phyloP scores from a whole-genome alignment of 805 yeast species.

The Saccharomyces jurei region DNA sequence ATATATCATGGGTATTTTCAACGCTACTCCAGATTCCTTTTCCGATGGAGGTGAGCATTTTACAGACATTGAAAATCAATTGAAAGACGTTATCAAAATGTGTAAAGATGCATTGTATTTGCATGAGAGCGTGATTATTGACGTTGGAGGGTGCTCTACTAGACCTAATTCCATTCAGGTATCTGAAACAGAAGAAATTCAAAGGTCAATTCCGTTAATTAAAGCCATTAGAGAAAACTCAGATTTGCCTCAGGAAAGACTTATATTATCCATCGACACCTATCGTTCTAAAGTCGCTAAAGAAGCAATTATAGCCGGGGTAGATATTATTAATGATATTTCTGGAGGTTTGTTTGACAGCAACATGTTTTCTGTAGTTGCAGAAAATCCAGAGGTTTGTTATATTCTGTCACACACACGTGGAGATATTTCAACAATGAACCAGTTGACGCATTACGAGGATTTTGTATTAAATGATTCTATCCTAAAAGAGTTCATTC shows the following conservation, averaged over 20 bases:
- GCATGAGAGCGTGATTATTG: slow-evolving; percentile 45
- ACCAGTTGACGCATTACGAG: slow-evolving; percentile 45
- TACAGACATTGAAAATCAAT: slow-evolving; percentile 33
- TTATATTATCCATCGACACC: slow-evolving; percentile 78
- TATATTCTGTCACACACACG: slow-evolving; percentile 79
- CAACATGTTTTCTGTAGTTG: slow-evolving; percentile 59
- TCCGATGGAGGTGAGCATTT: slow-evolving; percentile 68
- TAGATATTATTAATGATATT: slow-evolving; percentile 86
- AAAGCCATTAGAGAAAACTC: slow-evolving; percentile 44
- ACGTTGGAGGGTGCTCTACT: slow-evolving; percentile 92
- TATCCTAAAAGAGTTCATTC: background rate
- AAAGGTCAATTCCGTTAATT: slow-evolving; percentile 64
- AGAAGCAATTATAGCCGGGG: slow-evolving; percentile 63
- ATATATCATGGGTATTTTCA: slow-evolving; percentile 76
- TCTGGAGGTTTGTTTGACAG: slow-evolving; percentile 71
- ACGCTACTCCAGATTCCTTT: slow-evolving; percentile 90
- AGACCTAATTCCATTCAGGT: slow-evolving; percentile 73
- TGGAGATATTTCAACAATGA: slow-evolving; percentile 75
- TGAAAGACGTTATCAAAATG: slow-evolving; percentile 42
- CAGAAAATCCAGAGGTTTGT: slow-evolving; percentile 56
- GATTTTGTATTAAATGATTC: slow-evolving; percentile 30
- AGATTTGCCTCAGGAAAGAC: slow-evolving; percentile 31
- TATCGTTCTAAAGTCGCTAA: slow-evolving; percentile 71
- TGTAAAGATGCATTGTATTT: slow-evolving; percentile 49
- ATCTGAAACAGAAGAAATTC: slow-evolving; percentile 54